Base-by-base conservation (phyloP, 495 filamentous ascomycete genomes). In the Tirmania nivea region DNA sequence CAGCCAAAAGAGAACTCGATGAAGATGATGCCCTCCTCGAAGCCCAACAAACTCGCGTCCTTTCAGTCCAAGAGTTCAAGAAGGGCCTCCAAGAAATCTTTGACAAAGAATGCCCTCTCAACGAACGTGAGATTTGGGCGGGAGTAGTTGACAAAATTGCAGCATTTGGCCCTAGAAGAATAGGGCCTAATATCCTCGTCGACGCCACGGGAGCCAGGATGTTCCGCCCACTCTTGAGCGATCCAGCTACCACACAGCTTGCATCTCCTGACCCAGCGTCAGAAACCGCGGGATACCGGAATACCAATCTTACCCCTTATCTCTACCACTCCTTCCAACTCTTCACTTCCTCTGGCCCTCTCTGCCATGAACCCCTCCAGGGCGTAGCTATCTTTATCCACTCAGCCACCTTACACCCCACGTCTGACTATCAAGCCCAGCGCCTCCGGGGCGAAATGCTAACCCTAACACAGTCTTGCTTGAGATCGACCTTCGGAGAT, bases 321-420 rank as follows among this genome's bases (percentile, higher is more conserved):
- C 79, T 95, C 56, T 71, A 77, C 11, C 85, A 99, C 63, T 86
- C 83, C 48, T 96, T 96, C 74, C 90, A 99, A 63, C 76, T 99
- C 0, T 78, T 84, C n/a, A 94, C 82, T 12, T 75, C 76, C 35
- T 82, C 89, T 61, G 90, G 90, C 0, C 89, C 90, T 9, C 74
- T 99, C 36, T 96, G 92, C 66, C 74, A 85, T 60, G 90, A 99
- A 63, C 89, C 89, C 1, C 79, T 95, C 16, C 90, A 94, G 70
- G 90, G 92, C 36, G 72, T 93, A 2, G 90, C 86, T 25, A 84
- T 95, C 55, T 86, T 94, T 68, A 69, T 96, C 52, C 87, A 99
- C 68, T 20, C 48, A n/a, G 12, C 39, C 5, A 45, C 39, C 3
- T 31, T 31, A 31, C 25, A 31, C 25, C 25, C 25, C 25, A 45